Evolutionary conservation across 1,139 yeast species (phyloP).

Genomic region (Pneumocystis carinii): DNA sequence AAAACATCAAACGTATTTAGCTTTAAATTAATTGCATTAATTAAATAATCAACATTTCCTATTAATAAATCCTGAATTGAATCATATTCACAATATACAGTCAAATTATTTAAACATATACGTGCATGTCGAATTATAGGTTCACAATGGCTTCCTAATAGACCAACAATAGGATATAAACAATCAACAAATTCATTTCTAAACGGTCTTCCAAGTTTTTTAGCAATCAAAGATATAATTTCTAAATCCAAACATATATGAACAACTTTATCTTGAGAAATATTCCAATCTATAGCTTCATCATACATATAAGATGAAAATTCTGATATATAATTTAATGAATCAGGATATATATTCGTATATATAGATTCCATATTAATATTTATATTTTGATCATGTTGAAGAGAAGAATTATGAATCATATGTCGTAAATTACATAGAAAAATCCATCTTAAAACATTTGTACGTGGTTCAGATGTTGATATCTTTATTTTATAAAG

Average conservation of each 20-base stretch:
- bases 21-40: slow-evolving; percentile 58
- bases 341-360: background rate
- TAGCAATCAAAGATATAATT: background rate
- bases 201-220: background rate
- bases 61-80: slow-evolving; percentile 41
- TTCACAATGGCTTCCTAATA: background rate
- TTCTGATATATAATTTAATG: background rate
- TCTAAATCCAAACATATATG: background rate
- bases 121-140: background rate
- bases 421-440: background rate
- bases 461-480: background rate
- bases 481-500: background rate
- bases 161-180: background rate
- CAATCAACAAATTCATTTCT: background rate
- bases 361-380: background rate
- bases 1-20: slow-evolving; percentile 55
- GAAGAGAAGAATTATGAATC: background rate
- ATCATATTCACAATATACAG: slow-evolving; percentile 34
- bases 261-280: background rate
- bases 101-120: background rate
- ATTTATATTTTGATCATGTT: background rate
- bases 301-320: background rate
- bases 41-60: slow-evolving; percentile 63
- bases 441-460: background rate
- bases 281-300: background rate